Percentiles rank a stretch among this genome's conserved stretches.
These are phyloP conservation scores for Lactarius psammicola DNA, from an alignment of 768 basidiomycete species.

Conservation along the genomic window DNA sequence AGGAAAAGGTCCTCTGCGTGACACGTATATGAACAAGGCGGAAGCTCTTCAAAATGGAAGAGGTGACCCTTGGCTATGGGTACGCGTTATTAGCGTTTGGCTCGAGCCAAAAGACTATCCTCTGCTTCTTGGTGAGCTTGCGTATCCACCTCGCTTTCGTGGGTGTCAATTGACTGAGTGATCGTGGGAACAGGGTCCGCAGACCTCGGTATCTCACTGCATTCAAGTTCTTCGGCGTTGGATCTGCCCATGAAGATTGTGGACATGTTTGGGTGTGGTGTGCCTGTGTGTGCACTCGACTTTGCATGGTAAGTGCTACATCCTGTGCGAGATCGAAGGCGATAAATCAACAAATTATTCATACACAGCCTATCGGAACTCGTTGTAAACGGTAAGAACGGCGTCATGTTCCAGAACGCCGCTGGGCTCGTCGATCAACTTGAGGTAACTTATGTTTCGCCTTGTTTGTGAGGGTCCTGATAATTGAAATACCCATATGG, in stretches of 20 bases:
- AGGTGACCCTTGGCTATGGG: slow-evolving; percentile 60
- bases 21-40: slow-evolving; percentile 71
- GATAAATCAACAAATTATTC: neutral
- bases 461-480: slow-evolving; percentile 3
- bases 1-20: slow-evolving; percentile 81
- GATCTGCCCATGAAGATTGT: slow-evolving; percentile 99
- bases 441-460: slow-evolving; percentile 46
- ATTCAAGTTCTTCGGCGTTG: slow-evolving; percentile 83
- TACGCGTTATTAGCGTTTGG: slow-evolving; percentile 82
- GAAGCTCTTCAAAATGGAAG: slow-evolving; percentile 49
- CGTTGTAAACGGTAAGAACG: slow-evolving; percentile 81
- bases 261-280: slow-evolving; percentile 97
- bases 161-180: neutral
- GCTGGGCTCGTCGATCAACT: slow-evolving; percentile 69
- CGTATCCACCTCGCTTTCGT: neutral
- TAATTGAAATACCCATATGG: slow-evolving; percentile 3
- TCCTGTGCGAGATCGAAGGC: neutral
- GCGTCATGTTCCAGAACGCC: slow-evolving; percentile 69
- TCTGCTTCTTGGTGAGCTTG: slow-evolving; percentile 61
- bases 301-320: slow-evolving; percentile 70
- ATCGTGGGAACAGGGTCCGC: slow-evolving; percentile 61
- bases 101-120: slow-evolving; percentile 91
- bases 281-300: slow-evolving; percentile 88
- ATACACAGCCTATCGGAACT: slow-evolving; percentile 75
- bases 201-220: slow-evolving; percentile 88